Evolutionary conservation across 345 rosid species (phyloP).

Genomic region (Schrenkiella parvula): DNA sequence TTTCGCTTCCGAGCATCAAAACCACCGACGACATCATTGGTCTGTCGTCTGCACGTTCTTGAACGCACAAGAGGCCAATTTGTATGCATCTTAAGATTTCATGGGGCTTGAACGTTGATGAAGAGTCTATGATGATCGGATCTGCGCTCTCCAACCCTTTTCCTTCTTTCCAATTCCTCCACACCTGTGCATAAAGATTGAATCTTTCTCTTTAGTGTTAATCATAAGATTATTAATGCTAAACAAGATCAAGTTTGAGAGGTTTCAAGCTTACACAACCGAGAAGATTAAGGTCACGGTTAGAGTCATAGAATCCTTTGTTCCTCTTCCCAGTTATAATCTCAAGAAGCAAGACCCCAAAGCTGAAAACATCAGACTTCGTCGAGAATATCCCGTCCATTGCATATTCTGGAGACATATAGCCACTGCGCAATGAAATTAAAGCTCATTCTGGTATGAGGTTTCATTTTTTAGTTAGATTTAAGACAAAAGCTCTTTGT

Average conservation of each 20-base stretch:
- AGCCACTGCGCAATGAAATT: constrained; percentile 44
- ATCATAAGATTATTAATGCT: not conserved
- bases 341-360: constrained; percentile 72
- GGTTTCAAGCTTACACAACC: constrained; percentile 53
- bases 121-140: constrained; percentile 31
- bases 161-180: constrained; percentile 67
- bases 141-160: constrained; percentile 51
- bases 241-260: not conserved
- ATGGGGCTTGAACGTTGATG: not conserved
- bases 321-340: constrained; percentile 62
- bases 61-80: constrained; percentile 79
- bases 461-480: too few relatives aligned
- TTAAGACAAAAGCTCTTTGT: not conserved
- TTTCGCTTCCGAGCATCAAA: constrained; percentile 67
- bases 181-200: constrained; percentile 36
- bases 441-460: too few relatives aligned
- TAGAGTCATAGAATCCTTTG: constrained; percentile 55
- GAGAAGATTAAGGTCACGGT: constrained; percentile 66
- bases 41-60: constrained; percentile 67
- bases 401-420: constrained; percentile 85
- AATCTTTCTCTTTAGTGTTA: not conserved
- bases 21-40: constrained; percentile 63
- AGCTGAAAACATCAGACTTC: constrained; percentile 72
- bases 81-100: constrained; percentile 71
- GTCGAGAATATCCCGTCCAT: constrained; percentile 69